Evolutionary conservation across 2,329 filamentous ascomycete species (phyloP).

Genomic region (Cladosporium sp.): DNA sequence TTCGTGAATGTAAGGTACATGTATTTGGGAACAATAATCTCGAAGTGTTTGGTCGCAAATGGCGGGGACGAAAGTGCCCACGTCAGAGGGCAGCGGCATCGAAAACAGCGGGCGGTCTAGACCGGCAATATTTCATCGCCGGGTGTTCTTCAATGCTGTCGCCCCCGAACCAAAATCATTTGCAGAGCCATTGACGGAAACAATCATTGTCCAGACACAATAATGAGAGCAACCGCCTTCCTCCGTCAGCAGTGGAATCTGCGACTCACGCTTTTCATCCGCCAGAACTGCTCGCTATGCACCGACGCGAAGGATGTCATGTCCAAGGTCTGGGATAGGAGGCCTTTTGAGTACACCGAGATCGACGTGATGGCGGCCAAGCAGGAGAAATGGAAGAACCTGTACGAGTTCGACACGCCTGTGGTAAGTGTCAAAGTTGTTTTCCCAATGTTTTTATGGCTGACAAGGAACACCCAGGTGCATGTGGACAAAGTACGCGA

Average conservation of each 20-base stretch:
- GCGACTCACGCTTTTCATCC: constrained; percentile 66
- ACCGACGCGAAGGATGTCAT: constrained; percentile 64
- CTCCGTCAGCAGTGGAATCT: constrained; percentile 18
- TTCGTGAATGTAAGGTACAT: no score
- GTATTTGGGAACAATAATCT: no score
- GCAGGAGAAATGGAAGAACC: constrained; percentile 61
- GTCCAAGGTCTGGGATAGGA: constrained; percentile 61
- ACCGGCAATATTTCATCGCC: background rate
- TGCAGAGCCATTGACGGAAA: no score
- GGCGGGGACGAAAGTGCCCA: constrained; percentile 10
- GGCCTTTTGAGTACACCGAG: constrained; percentile 66
- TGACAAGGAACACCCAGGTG: constrained; percentile 41
- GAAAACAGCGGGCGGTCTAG: background rate
- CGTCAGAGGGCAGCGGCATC: constrained; percentile 1
- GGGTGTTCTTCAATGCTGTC: background rate
- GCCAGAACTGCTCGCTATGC: constrained; percentile 68
- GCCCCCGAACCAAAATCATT: no score
- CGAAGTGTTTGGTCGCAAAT: background rate
- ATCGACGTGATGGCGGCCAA: constrained; percentile 64
- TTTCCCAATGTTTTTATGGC: background rate
- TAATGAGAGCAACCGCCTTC: constrained; percentile 17
- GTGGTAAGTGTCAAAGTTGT: constrained; percentile 51
- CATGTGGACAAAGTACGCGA: constrained; percentile 58
- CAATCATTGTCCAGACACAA: background rate
- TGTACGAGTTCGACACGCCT: constrained; percentile 79